Base-by-base conservation (phyloP, 1,284 basidiomycete genomes). In the Malassezia slooffiae region DNA sequence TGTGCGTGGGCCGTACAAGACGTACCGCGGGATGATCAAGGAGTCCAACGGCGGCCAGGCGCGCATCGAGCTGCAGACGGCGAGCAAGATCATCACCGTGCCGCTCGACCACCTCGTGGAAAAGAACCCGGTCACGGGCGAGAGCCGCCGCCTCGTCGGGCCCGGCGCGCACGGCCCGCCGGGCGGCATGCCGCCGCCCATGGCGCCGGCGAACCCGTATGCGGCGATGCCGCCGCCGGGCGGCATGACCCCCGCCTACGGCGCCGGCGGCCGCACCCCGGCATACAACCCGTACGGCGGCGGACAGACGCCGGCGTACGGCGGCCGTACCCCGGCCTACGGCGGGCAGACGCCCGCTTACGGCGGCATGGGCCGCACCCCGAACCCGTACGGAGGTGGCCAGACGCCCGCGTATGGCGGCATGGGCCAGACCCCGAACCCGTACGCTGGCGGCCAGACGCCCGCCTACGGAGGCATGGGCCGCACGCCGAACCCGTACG, bases 11-110 rank as follows among this genome's bases (percentile, higher is more conserved):
- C 79, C 85, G 1, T 80, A 84, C 70, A 97, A 99, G 72, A 87
- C 89, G 8, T 83, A 90, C 58, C 75, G 83, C 38, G 93, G 93
- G 6, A 80, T 82, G 10, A 85, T 97, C 75, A 96, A 91, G 71
- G 93, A 96, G 65, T 86, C 88, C 11, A 91, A 89, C 45, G 91
- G 89, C 11, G 76, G 77, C 34, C 75, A 82, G 52, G 86, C 84
- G 1, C 79, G 93, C 39, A 89, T 99, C 11, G 93, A 97, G 71
- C 74, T 99, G 17, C 79, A 84, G 52, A 86, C 88, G 1, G 82
- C 82, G 40, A 89, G 89, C 71, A 91, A 89, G 72, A 77, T 89
- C 19, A 80, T 96, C 52, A 83, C 83, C 8, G 80, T 96, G 48
- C 81, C 82, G 36, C 82, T 89, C 60, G 77, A 78, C 24, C 85